Conservation (phyloP, 2,329 filamentous ascomycete genomes). For the Tolypocladium endophyticum region DNA sequence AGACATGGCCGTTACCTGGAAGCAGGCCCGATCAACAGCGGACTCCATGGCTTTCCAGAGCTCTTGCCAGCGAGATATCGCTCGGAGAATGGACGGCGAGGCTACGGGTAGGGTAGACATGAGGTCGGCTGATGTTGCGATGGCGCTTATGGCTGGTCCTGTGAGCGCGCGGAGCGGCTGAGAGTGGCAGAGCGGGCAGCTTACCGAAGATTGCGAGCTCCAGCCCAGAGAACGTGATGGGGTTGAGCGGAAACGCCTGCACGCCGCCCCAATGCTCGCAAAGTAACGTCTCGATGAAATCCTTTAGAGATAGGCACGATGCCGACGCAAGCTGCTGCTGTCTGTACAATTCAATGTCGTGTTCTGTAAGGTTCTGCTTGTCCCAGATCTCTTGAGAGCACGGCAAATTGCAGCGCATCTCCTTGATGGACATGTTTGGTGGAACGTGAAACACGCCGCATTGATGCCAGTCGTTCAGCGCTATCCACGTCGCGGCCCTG, state of each 20-base stretch:
- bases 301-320: neutral
- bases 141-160: neutral
- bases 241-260: neutral
- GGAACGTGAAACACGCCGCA: conserved; percentile 13
- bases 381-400: conserved; percentile 15
- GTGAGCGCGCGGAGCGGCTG: neutral
- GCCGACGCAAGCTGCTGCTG: neutral
- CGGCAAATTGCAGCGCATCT: conserved; percentile 14
- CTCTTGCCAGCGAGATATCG: conserved; percentile 10
- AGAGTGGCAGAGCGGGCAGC: neutral
- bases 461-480: conserved; percentile 17
- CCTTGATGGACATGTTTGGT: conserved; percentile 9
- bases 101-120: conserved; percentile 5
- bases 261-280: neutral
- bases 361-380: conserved; percentile 8
- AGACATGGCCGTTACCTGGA: conserved; percentile 2
- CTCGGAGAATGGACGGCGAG: conserved; percentile 5
- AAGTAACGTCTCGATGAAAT: neutral
- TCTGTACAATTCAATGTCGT: conserved; percentile 1
- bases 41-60: conserved; percentile 7
- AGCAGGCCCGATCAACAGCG: neutral
- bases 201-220: neutral
- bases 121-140: conserved; percentile 2
- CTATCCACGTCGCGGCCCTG: conserved; percentile 13
- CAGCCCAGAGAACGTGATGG: neutral